Base-by-base conservation (phyloP, 2,329 filamentous ascomycete genomes). In the Dactylellina leptospora region DNA sequence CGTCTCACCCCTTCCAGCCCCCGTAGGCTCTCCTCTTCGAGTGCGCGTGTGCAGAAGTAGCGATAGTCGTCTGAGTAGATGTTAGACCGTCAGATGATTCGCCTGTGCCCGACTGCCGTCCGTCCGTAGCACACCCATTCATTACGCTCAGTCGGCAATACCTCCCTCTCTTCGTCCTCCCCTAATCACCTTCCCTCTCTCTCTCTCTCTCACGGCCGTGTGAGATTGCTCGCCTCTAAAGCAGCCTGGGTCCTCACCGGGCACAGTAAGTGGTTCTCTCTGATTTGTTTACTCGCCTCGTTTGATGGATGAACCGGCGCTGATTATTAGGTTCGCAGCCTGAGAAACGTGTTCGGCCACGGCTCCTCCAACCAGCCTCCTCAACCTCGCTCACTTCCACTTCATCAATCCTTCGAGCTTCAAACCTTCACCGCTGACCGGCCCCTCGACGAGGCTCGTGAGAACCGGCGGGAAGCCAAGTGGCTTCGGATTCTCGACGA, bases 401-500 rank as follows among this genome's bases (percentile, higher is more conserved):
- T 54, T 13, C 27, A 28, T 33, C 58, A 63, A 18, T 72, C 68
- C 23, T 72, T 42, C 59, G 50, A 63, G 11, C 68, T 72, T 25
- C 51, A 60, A 20, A 44, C 62, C 11, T 38, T 72, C 42, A 36
- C 48, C 42, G 45, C 23, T 40, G 9, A 42, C 53, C 61, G 30
- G 51, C 23, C 45, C 38, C 45, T 40, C 42, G 50, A 45, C 51
- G 44, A 36, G 4, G 36, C 13, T 2, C 47, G 56, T 30, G 61
- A 74, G 66, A 74, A 75, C 56, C 62, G 61, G 44, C 70, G 64
- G 48, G 75, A 76, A 66, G 68, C 74, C 59, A 77, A 77, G 72
- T 76, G 76, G 83, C 85, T 87, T 80, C 83, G 83, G 78, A 86
- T 86, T 84, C 87, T 93, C 77, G 86, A 90, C 77, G 84, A 88